phyloP scores from a whole-genome alignment of 2,329 filamentous ascomycete genomes.

The Sarocladium oryzae region DNA sequence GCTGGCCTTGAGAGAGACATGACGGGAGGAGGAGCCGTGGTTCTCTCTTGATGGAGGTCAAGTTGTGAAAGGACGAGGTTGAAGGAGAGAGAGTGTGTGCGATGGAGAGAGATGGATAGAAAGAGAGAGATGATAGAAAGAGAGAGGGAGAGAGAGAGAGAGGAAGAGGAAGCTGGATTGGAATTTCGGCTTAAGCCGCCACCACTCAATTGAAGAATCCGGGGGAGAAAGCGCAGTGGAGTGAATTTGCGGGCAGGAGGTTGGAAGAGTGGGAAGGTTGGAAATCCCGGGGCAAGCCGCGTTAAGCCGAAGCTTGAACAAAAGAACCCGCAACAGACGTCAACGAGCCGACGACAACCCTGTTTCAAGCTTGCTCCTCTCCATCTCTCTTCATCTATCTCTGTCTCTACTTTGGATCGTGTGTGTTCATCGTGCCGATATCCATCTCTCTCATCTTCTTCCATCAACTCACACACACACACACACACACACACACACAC shows the following conservation, averaged over 20 bases:
- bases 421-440: too few relatives aligned
- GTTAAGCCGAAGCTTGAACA: conserved; percentile 28
- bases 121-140: not conserved
- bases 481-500: not conserved
- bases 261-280: too few relatives aligned
- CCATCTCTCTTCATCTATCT: not conserved
- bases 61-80: too few relatives aligned
- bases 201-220: conserved; percentile 10
- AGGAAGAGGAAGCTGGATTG: conserved; percentile 8
- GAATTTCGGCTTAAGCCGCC: conserved; percentile 13
- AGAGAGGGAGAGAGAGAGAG: conserved; percentile 2
- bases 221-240: conserved; percentile 10
- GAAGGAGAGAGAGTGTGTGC: not conserved
- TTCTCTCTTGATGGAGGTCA: too few relatives aligned
- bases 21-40: not conserved
- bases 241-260: not conserved
- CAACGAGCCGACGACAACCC: not conserved
- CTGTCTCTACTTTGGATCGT: not conserved
- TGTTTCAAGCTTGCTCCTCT: not conserved
- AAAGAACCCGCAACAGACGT: too few relatives aligned
- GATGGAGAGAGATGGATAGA: too few relatives aligned
- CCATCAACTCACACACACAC: not conserved
- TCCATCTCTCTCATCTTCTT: not conserved
- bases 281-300: conserved; percentile 36
- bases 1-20: conserved; percentile 45